Evolutionary conservation across 306 rosid genomes (phyloP).

Genomic region (Begonia fuchsioides): DNA sequence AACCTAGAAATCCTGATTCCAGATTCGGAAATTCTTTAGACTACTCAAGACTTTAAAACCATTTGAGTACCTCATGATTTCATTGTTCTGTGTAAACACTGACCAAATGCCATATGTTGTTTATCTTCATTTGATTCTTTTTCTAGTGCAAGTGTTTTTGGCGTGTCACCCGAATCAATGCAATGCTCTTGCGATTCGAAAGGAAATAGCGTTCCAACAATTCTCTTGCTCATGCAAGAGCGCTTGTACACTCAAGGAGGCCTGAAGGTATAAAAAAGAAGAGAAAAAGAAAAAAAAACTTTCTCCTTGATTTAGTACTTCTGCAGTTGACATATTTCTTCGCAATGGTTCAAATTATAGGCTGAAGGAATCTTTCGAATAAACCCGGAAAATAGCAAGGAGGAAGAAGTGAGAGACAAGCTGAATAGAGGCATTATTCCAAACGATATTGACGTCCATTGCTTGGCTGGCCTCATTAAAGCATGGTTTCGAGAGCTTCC

Average conservation of each 20-base stretch:
- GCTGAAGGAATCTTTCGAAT: constrained; percentile 90
- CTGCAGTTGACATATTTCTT: not conserved
- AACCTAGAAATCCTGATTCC: no score
- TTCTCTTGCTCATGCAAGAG: constrained; percentile 88
- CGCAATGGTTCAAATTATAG: constrained; percentile 18
- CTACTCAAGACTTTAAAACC: no score
- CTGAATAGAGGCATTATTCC: constrained; percentile 81
- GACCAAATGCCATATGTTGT: no score
- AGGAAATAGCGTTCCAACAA: constrained; percentile 85
- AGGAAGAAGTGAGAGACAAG: constrained; percentile 71
- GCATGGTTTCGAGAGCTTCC: constrained; percentile 99
- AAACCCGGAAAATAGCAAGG: constrained; percentile 76
- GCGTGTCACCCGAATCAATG: constrained; percentile 96
- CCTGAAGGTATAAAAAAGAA: constrained; percentile 83
- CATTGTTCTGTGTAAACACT: no score
- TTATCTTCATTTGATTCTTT: not conserved
- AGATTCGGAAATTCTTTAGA: no score
- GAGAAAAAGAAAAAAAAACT: not conserved
- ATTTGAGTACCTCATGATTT: no score
- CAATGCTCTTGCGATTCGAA: constrained; percentile 72
- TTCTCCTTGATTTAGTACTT: not conserved
- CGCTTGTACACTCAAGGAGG: constrained; percentile 80
- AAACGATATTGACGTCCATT: constrained; percentile 74
- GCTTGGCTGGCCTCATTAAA: constrained; percentile 79
- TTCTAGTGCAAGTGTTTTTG: constrained; percentile 78